Percentiles rank a stretch among this genome's conserved stretches.
phyloP scores from a whole-genome alignment of 257 asterid genomes.

The Nicotiana benthamiana region DNA sequence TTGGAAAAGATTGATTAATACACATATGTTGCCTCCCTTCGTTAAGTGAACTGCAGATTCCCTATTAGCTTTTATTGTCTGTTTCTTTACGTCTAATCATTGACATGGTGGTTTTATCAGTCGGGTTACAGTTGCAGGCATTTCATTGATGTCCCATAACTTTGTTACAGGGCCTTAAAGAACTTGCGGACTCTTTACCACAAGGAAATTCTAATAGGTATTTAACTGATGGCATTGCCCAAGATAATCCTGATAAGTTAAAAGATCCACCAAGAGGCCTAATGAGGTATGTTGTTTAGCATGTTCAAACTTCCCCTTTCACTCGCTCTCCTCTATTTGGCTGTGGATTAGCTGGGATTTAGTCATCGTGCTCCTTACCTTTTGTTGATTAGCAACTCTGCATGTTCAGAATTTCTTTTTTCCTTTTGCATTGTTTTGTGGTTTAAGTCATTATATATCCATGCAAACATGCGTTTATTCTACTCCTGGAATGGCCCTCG shows the following conservation, averaged over 20 bases:
- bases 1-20: background rate
- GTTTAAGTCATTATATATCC: background rate
- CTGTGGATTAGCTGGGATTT: background rate
- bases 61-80: background rate
- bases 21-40: background rate
- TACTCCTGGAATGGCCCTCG: background rate
- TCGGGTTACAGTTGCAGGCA: background rate
- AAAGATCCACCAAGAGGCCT: slow-evolving; percentile 19
- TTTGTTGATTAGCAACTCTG: background rate
- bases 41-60: background rate
- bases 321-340: background rate
- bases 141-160: background rate
- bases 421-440: background rate
- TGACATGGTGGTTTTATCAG: background rate
- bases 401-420: background rate
- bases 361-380: background rate
- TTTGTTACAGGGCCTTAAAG: slow-evolving; percentile 63
- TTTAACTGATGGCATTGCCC: slow-evolving; percentile 34
- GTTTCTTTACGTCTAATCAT: background rate
- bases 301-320: background rate
- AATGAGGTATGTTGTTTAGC: slow-evolving; percentile 26
- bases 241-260: slow-evolving; percentile 25
- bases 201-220: slow-evolving; percentile 13
- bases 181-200: slow-evolving; percentile 33
- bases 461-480: background rate